Percentiles rank a stretch among this genome's conserved stretches.
These are phyloP conservation scores for Podospora bellae-mahoneyi DNA, from an alignment of 495 filamentous ascomycete genomes.

Conservation along the genomic window DNA sequence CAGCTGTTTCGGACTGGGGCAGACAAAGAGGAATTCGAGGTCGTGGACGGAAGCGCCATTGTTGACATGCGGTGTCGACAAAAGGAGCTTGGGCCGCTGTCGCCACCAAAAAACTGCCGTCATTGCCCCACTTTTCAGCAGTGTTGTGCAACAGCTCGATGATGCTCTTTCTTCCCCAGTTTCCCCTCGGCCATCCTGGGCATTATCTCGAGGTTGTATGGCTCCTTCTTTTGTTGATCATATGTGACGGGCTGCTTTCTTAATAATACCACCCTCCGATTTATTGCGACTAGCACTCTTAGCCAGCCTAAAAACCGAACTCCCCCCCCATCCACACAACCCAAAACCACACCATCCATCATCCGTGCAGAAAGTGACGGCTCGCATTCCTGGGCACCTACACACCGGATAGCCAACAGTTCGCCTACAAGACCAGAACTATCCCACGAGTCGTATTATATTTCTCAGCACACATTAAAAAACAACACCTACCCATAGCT, in stretches of 20 bases:
- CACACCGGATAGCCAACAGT: neutral
- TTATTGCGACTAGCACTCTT: neutral
- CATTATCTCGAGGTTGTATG: neutral
- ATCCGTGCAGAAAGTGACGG: neutral
- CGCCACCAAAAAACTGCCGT: constrained; percentile 19
- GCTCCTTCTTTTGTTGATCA: neutral
- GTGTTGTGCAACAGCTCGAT: constrained; percentile 21
- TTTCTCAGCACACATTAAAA: neutral
- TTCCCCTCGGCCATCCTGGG: neutral
- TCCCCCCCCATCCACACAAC: neutral
- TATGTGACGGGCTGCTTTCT: neutral
- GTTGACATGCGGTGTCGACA: neutral
- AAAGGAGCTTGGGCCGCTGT: constrained; percentile 5
- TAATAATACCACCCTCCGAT: neutral
- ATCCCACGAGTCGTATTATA: neutral
- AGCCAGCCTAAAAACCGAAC: neutral
- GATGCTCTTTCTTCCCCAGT: constrained; percentile 19
- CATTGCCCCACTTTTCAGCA: constrained; percentile 26
- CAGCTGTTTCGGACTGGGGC: constrained; percentile 4
- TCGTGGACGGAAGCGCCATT: neutral
- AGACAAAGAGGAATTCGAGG: neutral
- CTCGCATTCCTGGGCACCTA: too few species aligned
- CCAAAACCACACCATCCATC: neutral
- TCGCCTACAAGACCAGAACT: neutral
- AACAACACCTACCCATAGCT: neutral